Evolutionary conservation across 768 basidiomycete genomes (phyloP), one percentile per base, ranked within the genome.

Genomic region (Amanita molliuscula): DNA sequence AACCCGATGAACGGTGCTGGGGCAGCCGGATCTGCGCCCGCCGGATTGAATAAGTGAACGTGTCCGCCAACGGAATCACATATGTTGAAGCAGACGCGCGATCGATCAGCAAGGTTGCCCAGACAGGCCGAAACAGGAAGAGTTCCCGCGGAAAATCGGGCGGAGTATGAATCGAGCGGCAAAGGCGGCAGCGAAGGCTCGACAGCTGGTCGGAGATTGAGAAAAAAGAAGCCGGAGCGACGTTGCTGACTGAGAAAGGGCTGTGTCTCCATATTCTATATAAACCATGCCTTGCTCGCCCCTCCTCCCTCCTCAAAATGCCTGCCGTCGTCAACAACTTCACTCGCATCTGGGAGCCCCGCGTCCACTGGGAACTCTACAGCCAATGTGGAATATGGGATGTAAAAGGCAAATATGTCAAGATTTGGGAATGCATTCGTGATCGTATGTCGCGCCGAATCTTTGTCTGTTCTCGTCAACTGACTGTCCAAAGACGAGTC

Each of bases 331-430:
- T 84, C 49, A 74, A 72, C 58, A 79, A 81, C 57, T 78, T 81
- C 20, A 86, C 83, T 1, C 69, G 78, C 49, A 78, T 84, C 34
- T 86, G 83, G 83, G 83, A 84, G 61, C 57, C 72, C 58, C 80
- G 82, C 60, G 68, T 81, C 36, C 68, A 79, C 62, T 87, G 84
- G 84, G 57, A 71, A 20, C 55, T 79, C 38, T 73, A 76, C 61
- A 77, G 77, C 53, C 84, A 87, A 59, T 86, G 84, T 62, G 79
- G 79, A 48, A 72, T 81, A 11, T 87, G 83, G 84, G 80, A 86
- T 64, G 65, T 76, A 20, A 75, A 73, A 63, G 72, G 77, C 47
- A 75, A 77, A 35, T 78, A 81, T 23, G 84, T 87, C 36, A 81
- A 84, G 50, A 75, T 87, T 48, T 87, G 83, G 83, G 83, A 87